Base-by-base conservation (phyloP, 139 green algal genomes). In the Desmodesmus armatus region DNA sequence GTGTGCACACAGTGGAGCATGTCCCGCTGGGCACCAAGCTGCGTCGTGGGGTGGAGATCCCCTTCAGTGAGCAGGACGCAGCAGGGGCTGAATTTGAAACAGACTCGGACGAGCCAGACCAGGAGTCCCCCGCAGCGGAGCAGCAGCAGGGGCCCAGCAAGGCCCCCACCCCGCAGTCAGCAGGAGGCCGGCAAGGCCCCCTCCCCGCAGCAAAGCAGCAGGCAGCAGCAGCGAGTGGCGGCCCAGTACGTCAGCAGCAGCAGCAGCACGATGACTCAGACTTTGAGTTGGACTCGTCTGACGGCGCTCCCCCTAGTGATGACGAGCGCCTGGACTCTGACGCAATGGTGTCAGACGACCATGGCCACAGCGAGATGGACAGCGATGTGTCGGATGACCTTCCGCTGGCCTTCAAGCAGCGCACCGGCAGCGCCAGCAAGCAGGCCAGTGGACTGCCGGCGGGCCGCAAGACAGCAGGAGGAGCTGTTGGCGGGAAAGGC, bases 331-430 rank as follows among this genome's bases (percentile, higher is more conserved):
- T 82, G 41, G 76, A 82, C 25, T 72, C 55, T 55, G 76, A 82
- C 27, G 76, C 76, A n/a, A 19, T 58, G n/a, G 76, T 82, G 29
- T 82, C 76, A 39, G 76, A 82, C 58, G 76, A 82, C 5, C 37
- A 58, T 53, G 53, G 55, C 31, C 76, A 53, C 60, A 33, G 47
- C 13, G 47, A 55, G 7, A 13, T 13, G 13, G 47, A 55, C 7
- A 55, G 13, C 47, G 47, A 55, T n/a, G n/a, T n/a, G n/a, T n/a
- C n/a, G 33, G 15, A 76, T 29, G 39, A 77, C 5, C 35, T 23
- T 3, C 4, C 27, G 21, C 40, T 23, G 69, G 39, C 5, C 60
- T 17, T 33, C 5, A 77, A 51, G 35, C 31, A 77, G 21, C 39
- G 37, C 69, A 58, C 39, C 69, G 53, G 69, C 40, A 77, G 31